Conservation (phyloP, 164 flowering plant species). For the Brasenia schreberi region DNA sequence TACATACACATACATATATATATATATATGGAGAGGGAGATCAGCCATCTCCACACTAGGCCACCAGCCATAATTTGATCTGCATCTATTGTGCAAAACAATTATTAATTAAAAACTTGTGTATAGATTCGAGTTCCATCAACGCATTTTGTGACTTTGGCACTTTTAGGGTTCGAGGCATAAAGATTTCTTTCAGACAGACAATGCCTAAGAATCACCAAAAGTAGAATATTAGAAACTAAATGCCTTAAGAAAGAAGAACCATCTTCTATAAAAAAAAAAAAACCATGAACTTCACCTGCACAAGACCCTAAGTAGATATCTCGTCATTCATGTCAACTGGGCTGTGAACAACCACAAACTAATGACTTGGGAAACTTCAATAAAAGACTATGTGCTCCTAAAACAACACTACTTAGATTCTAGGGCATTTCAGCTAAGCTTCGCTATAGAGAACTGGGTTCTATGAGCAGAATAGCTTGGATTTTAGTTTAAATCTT, state of each 20-base stretch:
- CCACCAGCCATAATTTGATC: too few relatives aligned
- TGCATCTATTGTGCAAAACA: too few relatives aligned
- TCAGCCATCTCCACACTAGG: too few relatives aligned
- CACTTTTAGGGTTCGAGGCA: constrained; percentile 67
- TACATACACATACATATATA: too few relatives aligned
- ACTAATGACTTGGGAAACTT: neutral
- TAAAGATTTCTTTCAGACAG: constrained; percentile 81
- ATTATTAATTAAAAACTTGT: constrained; percentile 46
- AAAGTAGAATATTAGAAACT: neutral
- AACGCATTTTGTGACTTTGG: constrained; percentile 59
- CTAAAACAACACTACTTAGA: too few relatives aligned
- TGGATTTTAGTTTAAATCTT: too few relatives aligned
- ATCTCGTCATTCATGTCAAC: constrained; percentile 82
- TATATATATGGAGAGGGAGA: too few relatives aligned
- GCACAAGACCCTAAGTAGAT: constrained; percentile 76
- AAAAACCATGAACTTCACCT: constrained; percentile 31
- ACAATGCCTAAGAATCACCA: constrained; percentile 36
- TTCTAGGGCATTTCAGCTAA: too few relatives aligned
- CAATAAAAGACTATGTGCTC: neutral
- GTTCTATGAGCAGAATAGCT: too few relatives aligned
- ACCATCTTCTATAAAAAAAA: neutral
- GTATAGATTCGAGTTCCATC: constrained; percentile 86
- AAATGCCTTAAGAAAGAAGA: neutral
- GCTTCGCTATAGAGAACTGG: too few relatives aligned
- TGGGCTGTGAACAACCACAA: constrained; percentile 45